Evolutionary conservation across 78 protist species (phyloP).

Genomic region (Cyanophora paradoxa): DNA sequence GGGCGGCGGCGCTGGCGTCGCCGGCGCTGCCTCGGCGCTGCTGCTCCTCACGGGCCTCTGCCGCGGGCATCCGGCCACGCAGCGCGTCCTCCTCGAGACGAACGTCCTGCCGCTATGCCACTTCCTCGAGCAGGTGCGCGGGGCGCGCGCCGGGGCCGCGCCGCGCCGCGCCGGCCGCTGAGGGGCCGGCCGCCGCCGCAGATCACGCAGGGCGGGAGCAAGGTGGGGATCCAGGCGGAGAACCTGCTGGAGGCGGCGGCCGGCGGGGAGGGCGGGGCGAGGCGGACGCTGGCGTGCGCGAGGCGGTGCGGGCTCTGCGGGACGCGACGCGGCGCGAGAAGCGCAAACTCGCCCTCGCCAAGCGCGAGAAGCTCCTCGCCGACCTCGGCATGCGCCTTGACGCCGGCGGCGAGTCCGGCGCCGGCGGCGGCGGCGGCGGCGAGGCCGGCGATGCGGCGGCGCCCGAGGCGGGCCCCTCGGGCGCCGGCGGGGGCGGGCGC

Average conservation of each 20-base stretch:
- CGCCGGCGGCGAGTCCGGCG: background rate
- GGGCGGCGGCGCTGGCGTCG: slow-evolving; percentile 40
- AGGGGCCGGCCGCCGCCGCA: slow-evolving; percentile 14
- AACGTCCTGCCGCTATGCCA: slow-evolving; percentile 38
- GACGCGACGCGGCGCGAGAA: slow-evolving; percentile 34
- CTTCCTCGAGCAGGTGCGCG: slow-evolving; percentile 39
- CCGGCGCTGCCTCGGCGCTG: slow-evolving; percentile 56
- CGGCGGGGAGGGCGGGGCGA: background rate
- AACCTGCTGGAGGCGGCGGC: background rate
- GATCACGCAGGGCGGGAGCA: slow-evolving; percentile 20
- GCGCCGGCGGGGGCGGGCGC: background rate
- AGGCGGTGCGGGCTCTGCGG: slow-evolving; percentile 25
- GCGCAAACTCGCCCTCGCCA: slow-evolving; percentile 44
- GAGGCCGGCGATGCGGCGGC: background rate
- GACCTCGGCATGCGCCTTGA: slow-evolving; percentile 39
- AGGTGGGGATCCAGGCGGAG: slow-evolving; percentile 35
- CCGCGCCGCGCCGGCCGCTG: background rate
- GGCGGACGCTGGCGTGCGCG: slow-evolving; percentile 15
- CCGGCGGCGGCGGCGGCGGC: background rate
- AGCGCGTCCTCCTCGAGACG: background rate
- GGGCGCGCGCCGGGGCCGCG: background rate
- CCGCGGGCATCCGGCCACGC: slow-evolving; percentile 42
- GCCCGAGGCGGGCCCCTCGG: background rate
- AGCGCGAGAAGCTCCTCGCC: slow-evolving; percentile 39
- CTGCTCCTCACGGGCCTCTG: slow-evolving; percentile 45